Evolutionary conservation across 129 eudicot genomes (phyloP), one percentile per base, ranked within the genome.

Genomic region (Pittosporum tobira): DNA sequence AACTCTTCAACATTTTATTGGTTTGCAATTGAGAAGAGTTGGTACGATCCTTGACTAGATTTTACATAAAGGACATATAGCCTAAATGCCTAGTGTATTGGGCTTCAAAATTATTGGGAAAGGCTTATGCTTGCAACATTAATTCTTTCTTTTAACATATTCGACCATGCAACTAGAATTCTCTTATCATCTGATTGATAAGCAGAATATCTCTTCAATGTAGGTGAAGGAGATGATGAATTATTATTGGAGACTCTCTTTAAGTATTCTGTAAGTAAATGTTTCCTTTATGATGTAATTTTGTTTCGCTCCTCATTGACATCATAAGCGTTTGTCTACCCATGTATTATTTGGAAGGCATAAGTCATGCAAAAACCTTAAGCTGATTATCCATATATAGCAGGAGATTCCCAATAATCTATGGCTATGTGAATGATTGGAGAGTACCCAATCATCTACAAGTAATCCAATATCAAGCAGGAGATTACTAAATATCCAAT

Each of bases 191-290:
- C 52, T 58, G 60, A 42, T 31, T 74, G 57, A 72, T 58, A 45
- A 20, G 31, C 48, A 4, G 43, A 24, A 29, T 42, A 27, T 63
- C 59, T 18, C 45, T 67, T 29, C 53, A 58, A 62, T 59, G 58
- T 65, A 91, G 99, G 99, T 26, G 94, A 83, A 75, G 88, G 70
- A 31, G 75, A 91, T 72, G 45, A 81, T 68, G 96, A 84, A 23
- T 63, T 81, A 51, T 51, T 91, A 63, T 63, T 91, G 84, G 99
- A 91, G 78, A 56, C 90, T 46, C 83, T 91, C 44, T 74, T 79
- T 73, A 70, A 80, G 51, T 79, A 78, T 40, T 50, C 88, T 31
- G 99, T 91, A 83, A 86, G 93, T 76, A 58, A 34, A 38, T 20
- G 29, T 11, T 38, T 44, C 11, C 30, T 75, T 22, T 31, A 1